phyloP scores from a whole-genome alignment of 768 basidiomycete genomes.

The Kwoniella newhampshirensis region DNA sequence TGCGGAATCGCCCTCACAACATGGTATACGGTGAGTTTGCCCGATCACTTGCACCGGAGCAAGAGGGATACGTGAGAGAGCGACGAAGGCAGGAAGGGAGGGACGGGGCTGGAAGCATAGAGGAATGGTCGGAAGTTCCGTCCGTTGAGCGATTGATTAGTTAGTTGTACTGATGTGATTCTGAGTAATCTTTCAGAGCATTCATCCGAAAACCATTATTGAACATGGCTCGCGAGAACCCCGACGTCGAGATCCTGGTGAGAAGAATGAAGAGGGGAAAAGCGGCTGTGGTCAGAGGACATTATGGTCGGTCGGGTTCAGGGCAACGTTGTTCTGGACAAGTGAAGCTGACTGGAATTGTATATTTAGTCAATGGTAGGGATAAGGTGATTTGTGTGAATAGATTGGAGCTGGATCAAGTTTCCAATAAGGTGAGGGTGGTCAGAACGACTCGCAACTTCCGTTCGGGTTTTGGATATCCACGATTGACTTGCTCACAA shows the following conservation, averaged over 20 bases:
- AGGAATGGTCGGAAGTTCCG: too few relatives aligned
- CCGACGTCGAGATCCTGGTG: constrained; percentile 51
- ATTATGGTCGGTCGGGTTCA: constrained; percentile 45
- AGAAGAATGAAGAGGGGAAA: constrained; percentile 42
- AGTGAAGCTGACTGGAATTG: not conserved
- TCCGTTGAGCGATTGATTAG: too few relatives aligned
- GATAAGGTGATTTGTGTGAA: constrained; percentile 54
- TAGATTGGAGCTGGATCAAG: constrained; percentile 40
- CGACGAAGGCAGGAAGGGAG: not conserved
- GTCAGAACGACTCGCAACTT: not conserved
- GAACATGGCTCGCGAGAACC: constrained; percentile 44
- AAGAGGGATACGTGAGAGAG: too few relatives aligned
- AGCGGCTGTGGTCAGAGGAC: constrained; percentile 48
- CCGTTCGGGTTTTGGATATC: not conserved
- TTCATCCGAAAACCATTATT: constrained; percentile 43
- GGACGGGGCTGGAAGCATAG: too few relatives aligned
- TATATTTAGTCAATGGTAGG: constrained; percentile 48
- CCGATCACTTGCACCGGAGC: too few relatives aligned
- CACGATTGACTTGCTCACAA: too few relatives aligned
- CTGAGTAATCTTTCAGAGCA: constrained; percentile 22
- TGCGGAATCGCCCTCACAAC: constrained; percentile 38
- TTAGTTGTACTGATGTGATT: not conserved
- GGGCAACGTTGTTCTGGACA: not conserved
- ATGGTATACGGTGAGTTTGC: constrained; percentile 42
- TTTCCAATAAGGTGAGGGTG: constrained; percentile 44